Conservation (phyloP, 2,329 filamentous ascomycete species). For the Trichoderma polysporum region DNA sequence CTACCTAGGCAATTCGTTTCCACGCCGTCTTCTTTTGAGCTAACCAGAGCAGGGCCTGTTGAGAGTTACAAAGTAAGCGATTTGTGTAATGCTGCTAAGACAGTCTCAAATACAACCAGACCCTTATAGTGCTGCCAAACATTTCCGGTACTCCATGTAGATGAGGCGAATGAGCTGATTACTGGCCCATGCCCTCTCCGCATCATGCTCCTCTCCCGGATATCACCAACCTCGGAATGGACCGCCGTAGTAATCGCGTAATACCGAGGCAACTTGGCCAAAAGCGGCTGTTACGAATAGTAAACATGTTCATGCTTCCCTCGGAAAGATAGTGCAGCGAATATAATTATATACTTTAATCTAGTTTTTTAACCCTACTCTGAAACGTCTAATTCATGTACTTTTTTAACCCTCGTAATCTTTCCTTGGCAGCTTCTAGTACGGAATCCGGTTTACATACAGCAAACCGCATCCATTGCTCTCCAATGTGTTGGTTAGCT, state of each 20-base stretch:
- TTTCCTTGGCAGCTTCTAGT: conserved; percentile 1
- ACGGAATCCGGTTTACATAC: conserved; percentile 5
- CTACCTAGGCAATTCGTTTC: neutral
- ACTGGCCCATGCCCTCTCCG: neutral
- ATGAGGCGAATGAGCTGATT: neutral
- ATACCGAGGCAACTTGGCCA: neutral
- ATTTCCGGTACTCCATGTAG: neutral
- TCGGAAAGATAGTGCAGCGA: neutral
- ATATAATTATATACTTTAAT: neutral
- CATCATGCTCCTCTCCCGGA: neutral
- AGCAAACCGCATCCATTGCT: conserved; percentile 12
- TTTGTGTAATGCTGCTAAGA: neutral
- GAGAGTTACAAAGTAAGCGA: no score
- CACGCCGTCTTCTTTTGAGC: neutral
- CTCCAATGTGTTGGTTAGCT: conserved; percentile 1
- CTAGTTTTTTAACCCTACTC: neutral
- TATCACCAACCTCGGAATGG: neutral
- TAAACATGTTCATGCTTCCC: neutral
- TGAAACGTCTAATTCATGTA: neutral
- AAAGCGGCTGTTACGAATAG: neutral
- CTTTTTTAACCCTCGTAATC: neutral
- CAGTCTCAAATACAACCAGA: neutral
- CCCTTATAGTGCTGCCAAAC: neutral
- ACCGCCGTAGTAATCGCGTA: neutral
- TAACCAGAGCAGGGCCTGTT: neutral